These are phyloP conservation scores for Fragaria iinumae DNA, from an alignment of 306 rosid genomes.

Conservation along the genomic window DNA sequence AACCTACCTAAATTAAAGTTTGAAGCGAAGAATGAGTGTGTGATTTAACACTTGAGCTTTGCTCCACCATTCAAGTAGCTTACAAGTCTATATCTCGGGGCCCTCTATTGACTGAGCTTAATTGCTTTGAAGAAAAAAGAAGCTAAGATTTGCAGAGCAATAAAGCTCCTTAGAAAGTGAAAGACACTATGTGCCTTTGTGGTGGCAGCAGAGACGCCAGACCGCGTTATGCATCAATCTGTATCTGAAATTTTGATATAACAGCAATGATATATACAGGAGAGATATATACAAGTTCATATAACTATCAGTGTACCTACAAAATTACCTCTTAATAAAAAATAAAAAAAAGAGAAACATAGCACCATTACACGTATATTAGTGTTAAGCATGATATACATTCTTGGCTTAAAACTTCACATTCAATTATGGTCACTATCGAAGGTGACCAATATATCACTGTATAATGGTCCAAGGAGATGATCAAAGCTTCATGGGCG, in stretches of 20 bases:
- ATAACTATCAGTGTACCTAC: neutral
- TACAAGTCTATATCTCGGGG: slow-evolving; percentile 35
- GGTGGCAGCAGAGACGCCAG: neutral
- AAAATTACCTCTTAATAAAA: neutral
- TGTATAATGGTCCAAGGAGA: slow-evolving; percentile 13
- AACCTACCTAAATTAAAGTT: slow-evolving; percentile 26
- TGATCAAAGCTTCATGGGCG: neutral
- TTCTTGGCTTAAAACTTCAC: neutral
- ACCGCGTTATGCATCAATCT: neutral
- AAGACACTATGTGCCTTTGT: neutral
- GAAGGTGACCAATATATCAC: slow-evolving; percentile 2
- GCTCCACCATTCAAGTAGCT: slow-evolving; percentile 28
- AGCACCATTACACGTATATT: neutral
- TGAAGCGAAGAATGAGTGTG: slow-evolving; percentile 20
- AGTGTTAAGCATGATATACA: neutral
- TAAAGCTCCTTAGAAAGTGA: neutral
- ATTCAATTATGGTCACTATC: neutral
- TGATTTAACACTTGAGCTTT: slow-evolving; percentile 29
- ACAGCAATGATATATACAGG: neutral
- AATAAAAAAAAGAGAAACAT: neutral
- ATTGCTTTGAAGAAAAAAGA: neutral
- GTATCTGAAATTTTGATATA: neutral
- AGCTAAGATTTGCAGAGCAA: neutral
- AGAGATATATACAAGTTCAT: neutral
- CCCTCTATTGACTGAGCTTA: slow-evolving; percentile 18